Conservation (phyloP, 331 rosid species). For the Arachis monticola region DNA sequence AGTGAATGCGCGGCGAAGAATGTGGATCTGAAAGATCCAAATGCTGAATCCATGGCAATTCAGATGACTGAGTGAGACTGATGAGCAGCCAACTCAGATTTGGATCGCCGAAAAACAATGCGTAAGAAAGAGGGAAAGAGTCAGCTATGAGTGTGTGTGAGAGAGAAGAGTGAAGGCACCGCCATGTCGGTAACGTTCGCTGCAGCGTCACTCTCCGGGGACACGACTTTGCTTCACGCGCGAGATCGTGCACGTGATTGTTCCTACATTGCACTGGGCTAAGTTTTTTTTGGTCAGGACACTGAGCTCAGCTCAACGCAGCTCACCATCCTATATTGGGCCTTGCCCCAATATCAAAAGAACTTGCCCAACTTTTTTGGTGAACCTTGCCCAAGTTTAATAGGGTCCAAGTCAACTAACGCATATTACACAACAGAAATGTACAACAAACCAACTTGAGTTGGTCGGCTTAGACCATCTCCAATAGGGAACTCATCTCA, state of each 20-base stretch:
- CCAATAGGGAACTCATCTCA: too few relatives aligned
- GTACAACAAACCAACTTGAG: too few relatives aligned
- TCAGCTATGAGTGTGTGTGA: neutral
- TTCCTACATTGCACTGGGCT: neutral
- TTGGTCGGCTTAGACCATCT: too few relatives aligned
- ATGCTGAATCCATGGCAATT: constrained; percentile 53
- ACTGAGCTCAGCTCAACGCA: too few relatives aligned
- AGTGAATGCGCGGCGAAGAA: constrained; percentile 54
- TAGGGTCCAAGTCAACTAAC: too few relatives aligned
- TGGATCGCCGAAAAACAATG: constrained; percentile 36
- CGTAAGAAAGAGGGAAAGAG: constrained; percentile 4
- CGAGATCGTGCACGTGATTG: neutral
- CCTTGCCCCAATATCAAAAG: too few relatives aligned
- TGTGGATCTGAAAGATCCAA: constrained; percentile 37
- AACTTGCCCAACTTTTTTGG: too few relatives aligned
- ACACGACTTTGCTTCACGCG: neutral
- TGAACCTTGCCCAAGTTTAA: too few relatives aligned
- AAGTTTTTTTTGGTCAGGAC: too few relatives aligned
- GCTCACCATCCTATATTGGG: too few relatives aligned
- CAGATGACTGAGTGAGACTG: neutral
- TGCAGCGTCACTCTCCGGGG: neutral
- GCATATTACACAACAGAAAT: too few relatives aligned
- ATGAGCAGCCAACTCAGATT: constrained; percentile 13
- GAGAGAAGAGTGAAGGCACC: neutral
- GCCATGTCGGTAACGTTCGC: neutral